Conservation (phyloP, 2,329 filamentous ascomycete genomes). For the Aspergillus udagawae region DNA sequence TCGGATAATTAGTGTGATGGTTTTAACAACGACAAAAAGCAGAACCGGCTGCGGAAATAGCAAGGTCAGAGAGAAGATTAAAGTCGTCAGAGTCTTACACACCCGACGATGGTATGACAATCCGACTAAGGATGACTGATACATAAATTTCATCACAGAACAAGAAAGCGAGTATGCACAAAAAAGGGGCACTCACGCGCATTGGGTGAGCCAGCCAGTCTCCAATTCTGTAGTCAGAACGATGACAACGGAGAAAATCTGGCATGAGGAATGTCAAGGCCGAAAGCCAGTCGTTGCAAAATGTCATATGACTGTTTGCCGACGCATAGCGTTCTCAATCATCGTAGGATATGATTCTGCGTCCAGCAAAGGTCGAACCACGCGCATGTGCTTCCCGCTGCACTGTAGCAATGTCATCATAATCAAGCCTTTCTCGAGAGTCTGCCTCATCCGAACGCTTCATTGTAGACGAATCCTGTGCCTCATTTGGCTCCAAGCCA, state of each 20-base stretch:
- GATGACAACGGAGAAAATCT: background rate
- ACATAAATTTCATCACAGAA: conserved; percentile 77
- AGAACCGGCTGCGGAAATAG: background rate
- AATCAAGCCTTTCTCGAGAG: conserved; percentile 29
- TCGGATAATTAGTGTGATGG: background rate
- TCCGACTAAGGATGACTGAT: conserved; percentile 98
- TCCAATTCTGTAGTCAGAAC: too few species aligned
- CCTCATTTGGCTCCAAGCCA: conserved; percentile 12
- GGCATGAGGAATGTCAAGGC: background rate
- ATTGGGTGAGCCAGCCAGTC: background rate
- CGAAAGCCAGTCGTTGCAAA: too few species aligned
- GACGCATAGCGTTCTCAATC: conserved; percentile 21
- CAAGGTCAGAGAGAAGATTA: conserved; percentile 46
- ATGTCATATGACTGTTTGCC: background rate
- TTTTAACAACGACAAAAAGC: background rate
- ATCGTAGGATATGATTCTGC: conserved; percentile 35
- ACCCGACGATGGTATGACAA: conserved; percentile 41
- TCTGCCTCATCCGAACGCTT: background rate
- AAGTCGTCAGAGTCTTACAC: conserved; percentile 40
- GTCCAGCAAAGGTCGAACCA: conserved; percentile 19
- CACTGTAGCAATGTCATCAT: conserved; percentile 25
- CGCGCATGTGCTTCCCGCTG: background rate
- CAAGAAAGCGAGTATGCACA: conserved; percentile 1
- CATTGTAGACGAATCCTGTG: background rate
- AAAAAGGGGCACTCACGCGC: conserved; percentile 12